Conservation (phyloP, 306 rosid species). For the Hylodesmum podocarpum region DNA sequence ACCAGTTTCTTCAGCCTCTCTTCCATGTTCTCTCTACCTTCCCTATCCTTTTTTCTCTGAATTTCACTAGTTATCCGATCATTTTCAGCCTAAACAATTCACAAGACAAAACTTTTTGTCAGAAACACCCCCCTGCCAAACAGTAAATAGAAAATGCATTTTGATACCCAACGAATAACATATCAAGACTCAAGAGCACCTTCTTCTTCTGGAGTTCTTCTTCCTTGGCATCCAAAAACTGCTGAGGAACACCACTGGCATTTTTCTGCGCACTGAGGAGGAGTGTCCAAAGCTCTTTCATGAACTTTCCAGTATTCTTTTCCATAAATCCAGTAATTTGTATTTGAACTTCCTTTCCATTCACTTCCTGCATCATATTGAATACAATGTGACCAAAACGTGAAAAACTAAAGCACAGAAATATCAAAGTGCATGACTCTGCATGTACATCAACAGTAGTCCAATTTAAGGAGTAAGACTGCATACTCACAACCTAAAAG, state of each 20-base stretch:
- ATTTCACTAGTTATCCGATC: conserved; percentile 79
- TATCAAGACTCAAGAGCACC: conserved; percentile 42
- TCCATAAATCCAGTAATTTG: conserved; percentile 98
- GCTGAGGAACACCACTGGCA: conserved; percentile 97
- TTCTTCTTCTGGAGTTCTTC: conserved; percentile 82
- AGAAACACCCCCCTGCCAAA: background rate
- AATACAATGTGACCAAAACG: background rate
- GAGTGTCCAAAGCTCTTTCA: conserved; percentile 94
- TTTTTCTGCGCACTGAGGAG: conserved; percentile 93
- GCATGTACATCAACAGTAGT: background rate
- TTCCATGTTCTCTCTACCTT: conserved; percentile 69
- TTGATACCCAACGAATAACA: conserved; percentile 11
- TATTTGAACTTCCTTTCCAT: conserved; percentile 92
- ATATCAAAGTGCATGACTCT: background rate
- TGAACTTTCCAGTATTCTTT: conserved; percentile 91
- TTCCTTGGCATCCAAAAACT: conserved; percentile 91
- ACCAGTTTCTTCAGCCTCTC: conserved; percentile 84
- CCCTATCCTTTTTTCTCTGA: conserved; percentile 82
- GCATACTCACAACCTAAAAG: background rate
- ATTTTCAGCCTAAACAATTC: conserved; percentile 70
- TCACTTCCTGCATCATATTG: conserved; percentile 59
- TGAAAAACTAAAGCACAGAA: background rate
- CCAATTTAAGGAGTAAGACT: background rate
- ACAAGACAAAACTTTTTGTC: conserved; percentile 10
- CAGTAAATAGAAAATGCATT: background rate